Percentiles rank a stretch among this genome's conserved stretches.
Conservation (phyloP, 2,329 filamentous ascomycete genomes). For the Cladosporium velox region DNA sequence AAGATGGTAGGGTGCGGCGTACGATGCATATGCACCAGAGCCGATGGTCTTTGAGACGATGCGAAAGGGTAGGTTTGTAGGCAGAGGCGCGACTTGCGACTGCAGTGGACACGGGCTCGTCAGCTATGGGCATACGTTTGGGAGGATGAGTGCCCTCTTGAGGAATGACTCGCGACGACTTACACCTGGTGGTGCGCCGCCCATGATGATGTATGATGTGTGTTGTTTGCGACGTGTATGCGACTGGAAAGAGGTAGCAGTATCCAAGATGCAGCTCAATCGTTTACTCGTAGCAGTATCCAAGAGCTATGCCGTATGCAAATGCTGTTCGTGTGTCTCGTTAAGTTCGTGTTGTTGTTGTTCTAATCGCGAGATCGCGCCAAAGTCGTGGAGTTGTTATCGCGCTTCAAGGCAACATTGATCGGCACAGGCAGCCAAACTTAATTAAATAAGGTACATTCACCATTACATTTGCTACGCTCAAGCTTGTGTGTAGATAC, state of each 20-base stretch:
- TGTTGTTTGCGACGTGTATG: neutral
- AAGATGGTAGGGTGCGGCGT: neutral
- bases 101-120: constrained; percentile 40
- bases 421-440: neutral
- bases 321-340: neutral
- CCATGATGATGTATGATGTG: constrained; percentile 26
- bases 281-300: neutral
- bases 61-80: constrained; percentile 82
- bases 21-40: constrained; percentile 93
- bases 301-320: neutral
- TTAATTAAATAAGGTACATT: neutral
- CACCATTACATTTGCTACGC: neutral
- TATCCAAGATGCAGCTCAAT: neutral
- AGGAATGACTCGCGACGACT: constrained; percentile 20
- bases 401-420: constrained; percentile 14
- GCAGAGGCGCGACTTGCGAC: constrained; percentile 87
- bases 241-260: neutral
- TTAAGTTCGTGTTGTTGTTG: neutral
- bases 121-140: constrained; percentile 19
- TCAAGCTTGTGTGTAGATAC: neutral
- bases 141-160: neutral
- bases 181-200: constrained; percentile 35
- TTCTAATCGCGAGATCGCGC: neutral
- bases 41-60: constrained; percentile 96
- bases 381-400: neutral